Evolutionary conservation across 225 moss, liverwort and hornwort species (phyloP).

Genomic region (Pseudoscleropodium purum): DNA sequence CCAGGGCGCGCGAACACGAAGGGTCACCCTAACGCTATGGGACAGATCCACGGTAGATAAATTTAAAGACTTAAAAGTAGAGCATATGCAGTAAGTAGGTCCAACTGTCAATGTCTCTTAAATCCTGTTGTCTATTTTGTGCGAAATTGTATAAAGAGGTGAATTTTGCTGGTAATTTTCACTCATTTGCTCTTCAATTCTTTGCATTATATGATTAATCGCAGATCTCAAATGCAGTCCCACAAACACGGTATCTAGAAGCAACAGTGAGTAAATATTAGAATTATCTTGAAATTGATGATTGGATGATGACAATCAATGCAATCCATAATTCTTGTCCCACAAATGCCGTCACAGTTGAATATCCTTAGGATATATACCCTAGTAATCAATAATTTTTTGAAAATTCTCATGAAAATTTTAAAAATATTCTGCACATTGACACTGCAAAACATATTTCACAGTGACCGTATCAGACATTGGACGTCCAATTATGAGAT

Average conservation of each 20-base stretch:
- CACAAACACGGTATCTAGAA: neutral
- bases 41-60: slow-evolving; percentile 31
- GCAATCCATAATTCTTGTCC: too few species aligned
- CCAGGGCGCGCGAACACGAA: neutral
- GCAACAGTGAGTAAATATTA: fast-evolving
- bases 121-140: neutral
- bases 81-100: neutral
- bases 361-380: fast-evolving
- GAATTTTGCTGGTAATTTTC: neutral
- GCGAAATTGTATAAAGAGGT: neutral
- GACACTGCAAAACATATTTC: neutral
- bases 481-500: too few species aligned
- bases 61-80: neutral
- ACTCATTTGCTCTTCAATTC: neutral
- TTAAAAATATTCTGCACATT: too few species aligned
- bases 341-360: too few species aligned
- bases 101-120: too few species aligned
- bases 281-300: neutral
- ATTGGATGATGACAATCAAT: neutral
- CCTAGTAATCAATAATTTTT: too few species aligned
- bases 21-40: neutral
- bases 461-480: neutral
- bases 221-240: neutral
- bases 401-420: too few species aligned
- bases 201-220: neutral